These are phyloP conservation scores for Microcyclospora tardicrescens DNA, from an alignment of 2,329 filamentous ascomycete species.

Conservation along the genomic window DNA sequence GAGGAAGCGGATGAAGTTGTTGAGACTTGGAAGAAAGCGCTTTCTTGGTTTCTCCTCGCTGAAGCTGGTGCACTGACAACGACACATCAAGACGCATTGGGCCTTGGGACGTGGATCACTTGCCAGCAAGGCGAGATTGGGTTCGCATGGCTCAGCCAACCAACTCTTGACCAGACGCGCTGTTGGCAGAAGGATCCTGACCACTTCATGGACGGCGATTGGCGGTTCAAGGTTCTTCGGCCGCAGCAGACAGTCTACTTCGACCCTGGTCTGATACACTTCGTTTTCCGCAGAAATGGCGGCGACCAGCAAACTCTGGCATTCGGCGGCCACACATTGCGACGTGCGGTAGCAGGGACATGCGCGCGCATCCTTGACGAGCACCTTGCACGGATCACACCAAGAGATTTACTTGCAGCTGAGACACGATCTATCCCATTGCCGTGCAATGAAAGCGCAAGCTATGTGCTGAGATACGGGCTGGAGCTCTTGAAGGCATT, in stretches of 20 bases:
- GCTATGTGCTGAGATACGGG: too few species aligned
- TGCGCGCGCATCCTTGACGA: too few species aligned
- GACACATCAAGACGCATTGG: conserved; percentile 5
- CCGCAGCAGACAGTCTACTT: background rate
- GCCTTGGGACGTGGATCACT: conserved; percentile 7
- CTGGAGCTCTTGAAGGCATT: too few species aligned
- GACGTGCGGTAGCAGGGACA: background rate
- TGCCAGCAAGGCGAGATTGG: conserved; percentile 12
- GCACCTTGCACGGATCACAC: too few species aligned
- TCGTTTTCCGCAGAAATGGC: background rate
- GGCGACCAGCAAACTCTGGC: background rate
- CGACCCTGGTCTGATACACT: background rate
- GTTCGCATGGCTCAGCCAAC: conserved; percentile 5
- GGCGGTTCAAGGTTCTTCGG: background rate
- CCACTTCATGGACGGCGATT: background rate
- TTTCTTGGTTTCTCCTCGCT: conserved; percentile 6
- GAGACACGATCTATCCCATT: too few species aligned
- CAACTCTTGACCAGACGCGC: background rate
- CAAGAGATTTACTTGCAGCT: too few species aligned
- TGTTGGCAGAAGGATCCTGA: background rate
- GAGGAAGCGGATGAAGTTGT: background rate
- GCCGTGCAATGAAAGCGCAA: too few species aligned
- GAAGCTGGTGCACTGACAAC: conserved; percentile 8
- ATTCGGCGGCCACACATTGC: background rate
- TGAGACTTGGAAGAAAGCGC: conserved; percentile 1